These are phyloP conservation scores for Saccharomycopsis capsularis DNA, from an alignment of 805 yeast species.

Conservation along the genomic window DNA sequence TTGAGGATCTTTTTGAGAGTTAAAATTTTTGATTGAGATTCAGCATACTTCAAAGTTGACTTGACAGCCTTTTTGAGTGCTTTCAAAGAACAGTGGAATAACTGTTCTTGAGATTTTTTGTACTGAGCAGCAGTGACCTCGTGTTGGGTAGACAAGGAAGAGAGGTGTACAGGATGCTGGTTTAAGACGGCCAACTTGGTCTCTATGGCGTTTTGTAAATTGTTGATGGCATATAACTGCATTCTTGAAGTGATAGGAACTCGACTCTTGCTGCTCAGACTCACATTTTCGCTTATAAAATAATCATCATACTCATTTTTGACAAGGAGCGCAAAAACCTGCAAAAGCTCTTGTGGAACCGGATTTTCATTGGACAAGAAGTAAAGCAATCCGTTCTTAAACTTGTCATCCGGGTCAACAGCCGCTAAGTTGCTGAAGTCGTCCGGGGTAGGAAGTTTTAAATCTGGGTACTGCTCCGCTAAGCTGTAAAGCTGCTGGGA, in stretches of 20 bases:
- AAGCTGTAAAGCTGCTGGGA: slow-evolving; percentile 28
- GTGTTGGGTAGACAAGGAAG: background rate
- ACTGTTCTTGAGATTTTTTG: slow-evolving; percentile 41
- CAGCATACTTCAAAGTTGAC: slow-evolving; percentile 29
- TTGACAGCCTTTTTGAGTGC: slow-evolving; percentile 40
- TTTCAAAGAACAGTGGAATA: slow-evolving; percentile 41
- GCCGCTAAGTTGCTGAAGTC: slow-evolving; percentile 18
- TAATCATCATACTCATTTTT: slow-evolving; percentile 31
- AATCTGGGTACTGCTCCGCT: slow-evolving; percentile 28
- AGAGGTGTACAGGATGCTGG: slow-evolving; percentile 23
- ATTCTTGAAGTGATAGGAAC: slow-evolving; percentile 41
- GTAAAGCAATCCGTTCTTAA: slow-evolving; percentile 18
- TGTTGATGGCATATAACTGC: slow-evolving; percentile 53
- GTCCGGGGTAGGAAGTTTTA: slow-evolving; percentile 21
- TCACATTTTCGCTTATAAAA: slow-evolving; percentile 34
- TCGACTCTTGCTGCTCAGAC: slow-evolving; percentile 38
- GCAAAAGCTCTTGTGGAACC: slow-evolving; percentile 29
- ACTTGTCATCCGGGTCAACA: slow-evolving; percentile 27
- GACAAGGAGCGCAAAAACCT: slow-evolving; percentile 28
- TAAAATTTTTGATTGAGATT: slow-evolving; percentile 37
- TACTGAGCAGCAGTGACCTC: slow-evolving; percentile 27
- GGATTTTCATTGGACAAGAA: slow-evolving; percentile 7
- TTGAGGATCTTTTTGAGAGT: slow-evolving; percentile 55
- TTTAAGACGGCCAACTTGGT: slow-evolving; percentile 32
- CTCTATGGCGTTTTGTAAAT: slow-evolving; percentile 43